Evolutionary conservation across 371 early-diverging fungal genomes (phyloP), one percentile per base, ranked within the genome.

Genomic region (Vavraia culicis): DNA sequence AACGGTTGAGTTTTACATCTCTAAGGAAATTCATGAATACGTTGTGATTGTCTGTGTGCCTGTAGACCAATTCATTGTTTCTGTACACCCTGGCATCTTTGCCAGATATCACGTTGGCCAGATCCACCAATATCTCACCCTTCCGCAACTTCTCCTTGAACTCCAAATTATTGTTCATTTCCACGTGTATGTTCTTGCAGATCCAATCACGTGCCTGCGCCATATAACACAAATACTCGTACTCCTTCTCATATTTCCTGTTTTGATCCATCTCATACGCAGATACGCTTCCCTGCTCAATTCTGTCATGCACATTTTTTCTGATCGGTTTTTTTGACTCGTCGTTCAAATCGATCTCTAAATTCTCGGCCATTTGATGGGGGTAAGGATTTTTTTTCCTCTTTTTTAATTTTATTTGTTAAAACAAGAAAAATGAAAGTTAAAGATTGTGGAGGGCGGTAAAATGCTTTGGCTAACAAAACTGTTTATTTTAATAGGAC

Each of bases 21-120:
- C 73, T 68, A 47, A 84, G 73, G 1, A 84, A 83, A 15, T 70
- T 68, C 59, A 94, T 78, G 51, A 94, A 82, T 54, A 73, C 83
- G 64, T 88, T 88, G 70, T 90, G 90, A 69, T 98, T 98, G 65
- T 94, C 95, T 1, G 95, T 89, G 69, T 90, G 93, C 38, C 82
- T 75, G 71, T 77, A 94, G 56, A 90, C 85, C 10, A 88, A 74
- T 46, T 75, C 77, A 11, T 73, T 52, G 41, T 64, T 74, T 59
- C 74, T 77, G 69, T 88, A 90, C 41, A 95, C 89, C 46, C 74
- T 79, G 46, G 73, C 75, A 0, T 86, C 90, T 2, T 74, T 71
- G 2, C 91, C 87, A 13, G 78, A 76, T 66, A 89, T 85, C 44
- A 71, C 72, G 13, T 75, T 72, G 0, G 90, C 85, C 19, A 98